phyloP scores from a whole-genome alignment of 1,284 basidiomycete genomes.

The Puccinia polysora region DNA sequence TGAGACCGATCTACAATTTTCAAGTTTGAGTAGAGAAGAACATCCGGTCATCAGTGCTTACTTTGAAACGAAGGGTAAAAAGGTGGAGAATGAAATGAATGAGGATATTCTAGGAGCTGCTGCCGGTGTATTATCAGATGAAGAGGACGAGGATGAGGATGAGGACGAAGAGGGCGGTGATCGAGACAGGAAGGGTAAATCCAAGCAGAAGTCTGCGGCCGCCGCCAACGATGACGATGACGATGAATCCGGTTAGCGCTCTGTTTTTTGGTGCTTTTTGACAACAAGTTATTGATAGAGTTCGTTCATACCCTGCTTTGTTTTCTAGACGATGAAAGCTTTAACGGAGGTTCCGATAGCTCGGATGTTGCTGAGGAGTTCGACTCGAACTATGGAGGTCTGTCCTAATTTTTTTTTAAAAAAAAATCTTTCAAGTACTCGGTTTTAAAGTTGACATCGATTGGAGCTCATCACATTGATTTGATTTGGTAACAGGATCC shows the following conservation, averaged over 20 bases:
- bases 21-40: slow-evolving; percentile 92
- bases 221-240: slow-evolving; percentile 45
- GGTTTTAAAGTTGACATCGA: not conserved
- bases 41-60: slow-evolving; percentile 79
- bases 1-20: slow-evolving; percentile 66
- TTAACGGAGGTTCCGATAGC: slow-evolving; percentile 22
- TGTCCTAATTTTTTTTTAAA: not conserved
- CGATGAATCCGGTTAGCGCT: slow-evolving; percentile 45
- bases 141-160: slow-evolving; percentile 77
- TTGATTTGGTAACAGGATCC: not conserved
- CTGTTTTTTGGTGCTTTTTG: not conserved
- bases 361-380: slow-evolving; percentile 42
- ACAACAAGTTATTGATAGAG: not conserved
- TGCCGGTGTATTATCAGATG: slow-evolving; percentile 64
- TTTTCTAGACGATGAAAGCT: slow-evolving; percentile 34
- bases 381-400: slow-evolving; percentile 40
- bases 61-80: slow-evolving; percentile 82
- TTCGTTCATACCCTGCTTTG: not conserved
- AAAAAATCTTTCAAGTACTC: not conserved
- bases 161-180: slow-evolving; percentile 58
- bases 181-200: slow-evolving; percentile 52
- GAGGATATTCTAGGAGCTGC: slow-evolving; percentile 67
- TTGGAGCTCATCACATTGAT: not conserved
- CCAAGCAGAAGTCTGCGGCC: slow-evolving; percentile 41
- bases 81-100: slow-evolving; percentile 94